Evolutionary conservation across 352 stramenopile genomes (phyloP), one percentile per base, ranked within the genome.

Genomic region (Globisporangium iwayamae): DNA sequence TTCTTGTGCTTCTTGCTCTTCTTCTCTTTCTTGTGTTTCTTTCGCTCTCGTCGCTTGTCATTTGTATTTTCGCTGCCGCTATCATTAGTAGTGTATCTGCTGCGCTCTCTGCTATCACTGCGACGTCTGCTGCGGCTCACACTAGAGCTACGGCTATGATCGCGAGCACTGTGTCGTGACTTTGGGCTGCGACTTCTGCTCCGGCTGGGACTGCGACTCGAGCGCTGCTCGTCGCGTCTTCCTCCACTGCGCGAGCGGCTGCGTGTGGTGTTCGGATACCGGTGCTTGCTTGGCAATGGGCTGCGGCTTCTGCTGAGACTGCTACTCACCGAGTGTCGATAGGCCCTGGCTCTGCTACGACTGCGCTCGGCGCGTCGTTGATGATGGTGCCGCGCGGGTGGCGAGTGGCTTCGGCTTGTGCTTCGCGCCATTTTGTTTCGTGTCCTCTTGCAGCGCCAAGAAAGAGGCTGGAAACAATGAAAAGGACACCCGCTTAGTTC

Each of bases 21-120:
- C 57, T 78, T 74, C 36, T 30, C 32, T 16, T 59, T 46, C 46
- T 63, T 66, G 36, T 73, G 74, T 43, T 65, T 61, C 30, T 78
- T 56, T 4, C 20, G 36, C 54, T 63, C 43, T 28, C 38, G 60
- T n/a, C 13, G 25, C 28, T 36, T 71, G 20, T 60, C 32, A 36
- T 36, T 36, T 36, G 32, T 53, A 45, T 61, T 52, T 3, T 32
- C 68, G 32, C 46, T 61, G 9, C 34, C n/a, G 10, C 62, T 76
- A 30, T 45, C 51, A 20, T 45, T 16, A 20, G 38, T 38, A 16
- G 43, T 38, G 16, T 52, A 57, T 11, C 50, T 54, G 41, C 56
- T 57, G 50, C 56, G 63, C 10, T 59, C 46, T 36, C 55, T 38
- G 13, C 38, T 72, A 25, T 25, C 54, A 48, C 46, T 53, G 28